phyloP scores from a whole-genome alignment of 495 filamentous ascomycete species.

The Jackrogersella multiformis region DNA sequence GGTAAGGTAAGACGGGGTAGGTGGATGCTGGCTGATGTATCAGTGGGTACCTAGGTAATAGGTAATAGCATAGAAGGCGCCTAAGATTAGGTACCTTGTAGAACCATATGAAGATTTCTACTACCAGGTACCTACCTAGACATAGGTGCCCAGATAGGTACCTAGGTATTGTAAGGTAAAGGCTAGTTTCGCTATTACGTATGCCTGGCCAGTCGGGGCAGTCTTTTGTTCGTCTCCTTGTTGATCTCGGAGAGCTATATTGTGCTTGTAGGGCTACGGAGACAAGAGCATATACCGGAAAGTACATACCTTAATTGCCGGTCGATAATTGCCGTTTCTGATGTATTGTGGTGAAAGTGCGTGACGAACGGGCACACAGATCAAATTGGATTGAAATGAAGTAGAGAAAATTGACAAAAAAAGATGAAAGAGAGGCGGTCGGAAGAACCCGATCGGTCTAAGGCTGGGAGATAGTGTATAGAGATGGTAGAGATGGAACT shows the following conservation, averaged over 20 bases:
- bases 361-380: slow-evolving; percentile 13
- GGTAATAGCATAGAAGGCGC: slow-evolving; percentile 9
- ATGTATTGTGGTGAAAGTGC: slow-evolving; percentile 12
- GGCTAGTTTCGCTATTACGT: slow-evolving; percentile 34
- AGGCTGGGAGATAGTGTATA: slow-evolving; percentile 12
- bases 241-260: slow-evolving; percentile 7
- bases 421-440: slow-evolving; percentile 15
- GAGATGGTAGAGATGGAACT: no score
- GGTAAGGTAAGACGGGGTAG: slow-evolving; percentile 30
- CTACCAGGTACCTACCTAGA: slow-evolving; percentile 4
- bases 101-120: no score
- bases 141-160: slow-evolving; percentile 8
- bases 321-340: slow-evolving; percentile 11
- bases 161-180: slow-evolving; percentile 2
- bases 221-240: slow-evolving; percentile 1
- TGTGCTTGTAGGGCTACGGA: slow-evolving; percentile 22
- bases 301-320: slow-evolving; percentile 17
- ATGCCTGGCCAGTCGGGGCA: slow-evolving; percentile 6
- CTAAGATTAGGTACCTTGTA: no score
- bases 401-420: slow-evolving; percentile 7
- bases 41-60: slow-evolving; percentile 20
- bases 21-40: slow-evolving; percentile 35
- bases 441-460: slow-evolving; percentile 33
- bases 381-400: slow-evolving; percentile 16
- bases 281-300: background rate